Base-by-base conservation (phyloP, 129 eudicot genomes). In the Lactuca sativa region DNA sequence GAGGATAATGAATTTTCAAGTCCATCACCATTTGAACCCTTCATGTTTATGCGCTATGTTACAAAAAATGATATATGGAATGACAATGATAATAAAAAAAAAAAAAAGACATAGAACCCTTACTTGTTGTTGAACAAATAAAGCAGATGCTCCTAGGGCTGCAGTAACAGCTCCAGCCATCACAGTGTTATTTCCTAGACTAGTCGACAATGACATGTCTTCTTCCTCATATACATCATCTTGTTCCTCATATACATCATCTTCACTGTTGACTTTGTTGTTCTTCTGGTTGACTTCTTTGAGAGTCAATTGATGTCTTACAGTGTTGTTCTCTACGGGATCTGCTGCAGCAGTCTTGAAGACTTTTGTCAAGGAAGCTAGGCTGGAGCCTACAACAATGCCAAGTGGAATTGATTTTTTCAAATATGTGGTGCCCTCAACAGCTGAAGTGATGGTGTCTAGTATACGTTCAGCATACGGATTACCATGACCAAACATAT, bases 151-250 rank as follows among this genome's bases (percentile, higher is more conserved):
- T 36, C 99, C 97, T 41, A 95, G 25, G 63, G 99, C 97, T 71
- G 97, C 97, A 48, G 99, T 85, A 59, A 95, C 93, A 44, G 99
- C 97, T 73, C 97, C 97, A 68, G 74, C 87, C 93, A 95, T 80
- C 62, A 77, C 81, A 43, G 69, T 60, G 21, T 79, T 80, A 58
- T 54, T 67, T 17, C 63, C 49, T 17, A 82, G 61, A 81, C 59
- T 43, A 36, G 63, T 77, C 57, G 76, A 66, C 37, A 40, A 25
- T 61, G 76, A 66, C 52, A 47, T 0, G 4, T 9, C 52, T 11
- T 47, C 7, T 47, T 47, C 49, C 4, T 43, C 13, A 43, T 43
- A 43, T 25, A 25, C 67, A 40, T 71, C 67, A 40, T 71, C 61
- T 17, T 67, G 53, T 60, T 74, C 81, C 62, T 47, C 80, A 66